These are phyloP conservation scores for Fragilaria crotonensis DNA, from an alignment of 108 stramenopile genomes.

Conservation along the genomic window DNA sequence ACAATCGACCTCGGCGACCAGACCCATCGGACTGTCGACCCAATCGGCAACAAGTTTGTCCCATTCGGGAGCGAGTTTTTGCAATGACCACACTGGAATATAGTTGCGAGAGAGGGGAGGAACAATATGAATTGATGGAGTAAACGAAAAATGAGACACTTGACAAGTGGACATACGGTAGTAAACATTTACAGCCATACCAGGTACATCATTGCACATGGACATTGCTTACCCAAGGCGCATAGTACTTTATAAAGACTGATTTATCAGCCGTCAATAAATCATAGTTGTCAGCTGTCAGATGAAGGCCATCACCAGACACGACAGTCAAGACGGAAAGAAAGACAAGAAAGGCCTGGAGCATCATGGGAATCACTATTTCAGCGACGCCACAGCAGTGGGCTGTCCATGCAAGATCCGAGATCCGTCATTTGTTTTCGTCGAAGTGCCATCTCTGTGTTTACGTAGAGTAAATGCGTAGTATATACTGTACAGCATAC, in stretches of 20 bases:
- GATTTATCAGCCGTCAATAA: constrained; percentile 58
- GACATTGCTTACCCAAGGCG: constrained; percentile 38
- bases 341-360: background rate
- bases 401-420: no score
- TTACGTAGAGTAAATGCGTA: no score
- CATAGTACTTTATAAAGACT: constrained; percentile 78
- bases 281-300: constrained; percentile 68
- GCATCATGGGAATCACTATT: background rate
- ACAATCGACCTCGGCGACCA: constrained; percentile 87
- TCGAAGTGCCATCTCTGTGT: no score
- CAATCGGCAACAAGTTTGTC: constrained; percentile 73
- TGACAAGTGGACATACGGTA: background rate
- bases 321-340: no score
- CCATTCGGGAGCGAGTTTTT: constrained; percentile 67
- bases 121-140: no score
- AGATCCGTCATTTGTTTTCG: no score
- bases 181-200: background rate
- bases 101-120: no score
- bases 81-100: constrained; percentile 38
- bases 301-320: constrained; percentile 32
- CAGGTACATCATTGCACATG: background rate
- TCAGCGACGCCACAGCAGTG: no score
- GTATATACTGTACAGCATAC: no score
- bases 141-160: background rate
- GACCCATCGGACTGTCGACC: constrained; percentile 26